Evolutionary conservation across 306 rosid species (phyloP).

Genomic region (Pterocarpus santalinus): DNA sequence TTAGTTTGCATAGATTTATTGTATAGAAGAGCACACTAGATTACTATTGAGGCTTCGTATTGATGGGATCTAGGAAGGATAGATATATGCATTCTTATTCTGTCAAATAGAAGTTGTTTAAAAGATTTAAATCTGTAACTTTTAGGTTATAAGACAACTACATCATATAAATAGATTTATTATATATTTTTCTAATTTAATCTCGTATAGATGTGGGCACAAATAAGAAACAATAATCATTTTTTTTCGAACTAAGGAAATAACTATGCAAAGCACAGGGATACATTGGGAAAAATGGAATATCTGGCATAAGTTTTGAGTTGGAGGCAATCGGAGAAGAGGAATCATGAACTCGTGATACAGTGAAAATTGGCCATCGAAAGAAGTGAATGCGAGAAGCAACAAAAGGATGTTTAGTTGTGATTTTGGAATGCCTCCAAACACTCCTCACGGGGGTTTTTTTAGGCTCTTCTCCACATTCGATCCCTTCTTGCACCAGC

Average conservation of each 20-base stretch:
- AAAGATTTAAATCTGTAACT: no score
- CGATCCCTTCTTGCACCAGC: constrained; percentile 34
- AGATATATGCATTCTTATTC: no score
- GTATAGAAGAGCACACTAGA: no score
- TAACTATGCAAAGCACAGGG: constrained; percentile 44
- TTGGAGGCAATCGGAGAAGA: constrained; percentile 36
- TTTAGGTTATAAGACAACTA: no score
- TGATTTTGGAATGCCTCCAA: constrained; percentile 91
- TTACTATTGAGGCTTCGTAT: no score
- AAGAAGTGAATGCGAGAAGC: constrained; percentile 77
- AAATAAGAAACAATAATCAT: neutral
- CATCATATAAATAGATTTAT: no score
- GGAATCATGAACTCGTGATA: constrained; percentile 75
- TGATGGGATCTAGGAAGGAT: no score
- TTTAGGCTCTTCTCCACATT: constrained; percentile 47
- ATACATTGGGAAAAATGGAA: constrained; percentile 42
- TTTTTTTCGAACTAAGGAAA: neutral
- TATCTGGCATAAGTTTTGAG: constrained; percentile 15
- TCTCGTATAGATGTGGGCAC: no score
- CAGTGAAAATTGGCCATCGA: constrained; percentile 72
- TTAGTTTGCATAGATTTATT: no score
- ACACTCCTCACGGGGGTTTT: constrained; percentile 98
- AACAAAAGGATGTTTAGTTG: constrained; percentile 72
- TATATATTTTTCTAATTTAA: no score
- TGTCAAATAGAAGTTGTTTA: no score